phyloP scores from a whole-genome alignment of 345 rosid genomes.

The Gossypium rotundifolium region DNA sequence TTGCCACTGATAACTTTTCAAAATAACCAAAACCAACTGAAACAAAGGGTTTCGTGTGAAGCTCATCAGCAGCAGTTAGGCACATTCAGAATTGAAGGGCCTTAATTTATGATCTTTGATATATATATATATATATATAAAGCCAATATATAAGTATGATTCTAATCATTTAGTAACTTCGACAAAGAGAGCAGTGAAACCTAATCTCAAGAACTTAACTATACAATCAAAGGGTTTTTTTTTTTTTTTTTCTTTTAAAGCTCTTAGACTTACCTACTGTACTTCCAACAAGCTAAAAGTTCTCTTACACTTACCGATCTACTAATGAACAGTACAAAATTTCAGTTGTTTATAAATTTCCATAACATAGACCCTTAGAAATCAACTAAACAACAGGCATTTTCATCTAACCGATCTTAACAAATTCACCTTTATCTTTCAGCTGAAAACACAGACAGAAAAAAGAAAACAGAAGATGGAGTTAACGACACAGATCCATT shows the following conservation, averaged over 20 bases:
- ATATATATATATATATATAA: neutral
- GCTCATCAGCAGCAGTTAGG: neutral
- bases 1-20: neutral
- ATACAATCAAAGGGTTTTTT: neutral
- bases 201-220: constrained; percentile 1
- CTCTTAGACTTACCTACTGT: neutral
- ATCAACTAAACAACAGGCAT: neutral
- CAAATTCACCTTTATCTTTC: neutral
- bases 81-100: neutral
- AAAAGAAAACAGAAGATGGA: neutral
- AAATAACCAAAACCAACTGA: neutral
- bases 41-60: neutral
- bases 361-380: neutral
- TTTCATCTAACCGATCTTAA: neutral
- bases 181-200: neutral
- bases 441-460: neutral
- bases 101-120: neutral
- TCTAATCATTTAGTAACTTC: neutral
- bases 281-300: neutral
- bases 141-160: neutral
- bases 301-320: neutral
- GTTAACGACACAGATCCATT: constrained; percentile 1
- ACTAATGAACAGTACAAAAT: constrained; percentile 4
- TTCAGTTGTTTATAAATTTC: neutral
- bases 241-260: neutral